Percentiles rank a stretch among this genome's conserved stretches.
phyloP scores from a whole-genome alignment of 2,329 filamentous ascomycete species.

The Cercospora sesami region DNA sequence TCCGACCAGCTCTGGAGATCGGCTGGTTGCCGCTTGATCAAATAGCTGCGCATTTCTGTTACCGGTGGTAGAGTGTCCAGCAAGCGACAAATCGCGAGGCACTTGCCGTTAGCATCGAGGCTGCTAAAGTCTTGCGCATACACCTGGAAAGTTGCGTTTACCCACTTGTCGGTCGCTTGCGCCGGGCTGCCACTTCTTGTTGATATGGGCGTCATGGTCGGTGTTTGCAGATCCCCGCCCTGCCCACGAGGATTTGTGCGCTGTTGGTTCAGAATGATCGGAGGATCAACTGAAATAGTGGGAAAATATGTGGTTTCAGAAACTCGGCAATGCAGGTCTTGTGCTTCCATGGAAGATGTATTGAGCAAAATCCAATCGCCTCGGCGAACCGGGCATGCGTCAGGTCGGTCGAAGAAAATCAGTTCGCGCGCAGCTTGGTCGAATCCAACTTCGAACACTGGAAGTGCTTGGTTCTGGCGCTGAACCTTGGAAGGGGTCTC shows the following conservation, averaged over 20 bases:
- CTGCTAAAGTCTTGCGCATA: conserved; percentile 62
- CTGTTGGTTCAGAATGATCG: conserved; percentile 18
- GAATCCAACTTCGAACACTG: conserved; percentile 31
- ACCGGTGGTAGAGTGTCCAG: conserved; percentile 64
- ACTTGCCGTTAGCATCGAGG: conserved; percentile 50
- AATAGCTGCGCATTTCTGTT: conserved; percentile 55
- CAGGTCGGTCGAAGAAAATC: conserved; percentile 38
- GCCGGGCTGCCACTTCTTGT: conserved; percentile 22
- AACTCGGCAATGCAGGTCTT: conserved; percentile 54
- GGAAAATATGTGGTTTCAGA: conserved; percentile 49
- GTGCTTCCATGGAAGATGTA: conserved; percentile 12
- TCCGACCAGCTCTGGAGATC: conserved; percentile 56
- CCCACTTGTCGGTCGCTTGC: conserved; percentile 33
- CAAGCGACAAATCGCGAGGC: conserved; percentile 52
- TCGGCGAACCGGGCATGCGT: conserved; percentile 41
- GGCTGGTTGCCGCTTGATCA: conserved; percentile 38
- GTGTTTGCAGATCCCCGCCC: background rate
- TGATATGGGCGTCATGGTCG: conserved; percentile 18
- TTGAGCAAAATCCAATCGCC: conserved; percentile 55
- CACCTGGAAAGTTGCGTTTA: conserved; percentile 41
- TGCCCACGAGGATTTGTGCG: background rate
- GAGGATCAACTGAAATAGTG: conserved; percentile 41
- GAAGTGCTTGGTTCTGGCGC: background rate
- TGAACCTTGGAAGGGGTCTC: background rate
- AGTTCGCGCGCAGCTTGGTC: conserved; percentile 46